phyloP scores from a whole-genome alignment of 208 protist genomes.

The Trichomonas tenax region DNA sequence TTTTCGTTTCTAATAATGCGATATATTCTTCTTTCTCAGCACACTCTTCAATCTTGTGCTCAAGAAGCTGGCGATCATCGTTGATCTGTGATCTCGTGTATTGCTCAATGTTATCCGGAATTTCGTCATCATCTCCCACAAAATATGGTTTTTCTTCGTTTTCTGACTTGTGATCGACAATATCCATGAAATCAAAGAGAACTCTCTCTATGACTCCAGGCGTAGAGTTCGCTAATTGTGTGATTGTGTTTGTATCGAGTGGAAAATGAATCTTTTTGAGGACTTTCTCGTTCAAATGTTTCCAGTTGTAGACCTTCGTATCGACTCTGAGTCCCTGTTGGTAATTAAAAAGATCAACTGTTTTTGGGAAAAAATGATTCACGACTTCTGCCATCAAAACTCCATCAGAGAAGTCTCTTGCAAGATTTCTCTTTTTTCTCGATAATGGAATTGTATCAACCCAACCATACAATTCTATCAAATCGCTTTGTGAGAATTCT shows the following conservation, averaged over 20 bases:
- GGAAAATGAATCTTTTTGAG: slow-evolving; percentile 73
- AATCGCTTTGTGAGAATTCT: slow-evolving; percentile 56
- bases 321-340: slow-evolving; percentile 56
- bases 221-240: slow-evolving; percentile 61
- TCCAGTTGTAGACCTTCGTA: slow-evolving; percentile 86
- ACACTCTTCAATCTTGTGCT: slow-evolving; percentile 68
- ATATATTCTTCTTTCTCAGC: slow-evolving; percentile 63
- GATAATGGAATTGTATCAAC: slow-evolving; percentile 85
- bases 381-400: slow-evolving; percentile 84
- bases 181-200: slow-evolving; percentile 55
- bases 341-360: slow-evolving; percentile 96
- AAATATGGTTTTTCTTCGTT: not conserved
- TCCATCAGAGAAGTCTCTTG: slow-evolving; percentile 85
- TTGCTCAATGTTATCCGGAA: not conserved
- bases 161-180: not conserved
- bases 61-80: slow-evolving; percentile 41
- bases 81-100: not conserved
- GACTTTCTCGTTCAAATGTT: slow-evolving; percentile 73
- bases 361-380: slow-evolving; percentile 76
- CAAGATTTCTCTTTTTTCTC: slow-evolving; percentile 81
- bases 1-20: slow-evolving; percentile 61
- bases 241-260: slow-evolving; percentile 62
- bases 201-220: slow-evolving; percentile 72
- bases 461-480: slow-evolving; percentile 84
- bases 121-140: not conserved